phyloP scores from a whole-genome alignment of 352 stramenopile genomes.

The Globisporangium spiculum region DNA sequence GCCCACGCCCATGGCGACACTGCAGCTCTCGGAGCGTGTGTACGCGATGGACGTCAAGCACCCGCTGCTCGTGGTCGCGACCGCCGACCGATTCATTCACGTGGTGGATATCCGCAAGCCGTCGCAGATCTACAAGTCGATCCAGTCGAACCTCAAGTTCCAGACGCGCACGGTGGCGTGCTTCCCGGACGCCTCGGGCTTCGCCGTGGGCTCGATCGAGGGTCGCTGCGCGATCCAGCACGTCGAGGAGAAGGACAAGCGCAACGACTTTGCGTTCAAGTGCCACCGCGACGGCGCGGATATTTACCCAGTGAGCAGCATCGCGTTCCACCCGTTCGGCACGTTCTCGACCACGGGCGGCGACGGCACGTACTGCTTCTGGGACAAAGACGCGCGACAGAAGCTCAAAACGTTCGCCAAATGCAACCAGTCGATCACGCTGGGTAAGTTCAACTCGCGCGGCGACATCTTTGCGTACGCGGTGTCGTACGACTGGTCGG shows the following conservation, averaged over 20 bases:
- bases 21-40: conserved; percentile 92
- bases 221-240: conserved; percentile 90
- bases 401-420: conserved; percentile 92
- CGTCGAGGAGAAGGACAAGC: conserved; percentile 81
- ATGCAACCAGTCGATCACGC: conserved; percentile 88
- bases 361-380: conserved; percentile 97
- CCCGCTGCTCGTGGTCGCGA: conserved; percentile 93
- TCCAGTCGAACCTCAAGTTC: conserved; percentile 83
- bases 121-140: conserved; percentile 85
- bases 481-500: conserved; percentile 97
- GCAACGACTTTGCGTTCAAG: conserved; percentile 91
- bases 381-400: conserved; percentile 98
- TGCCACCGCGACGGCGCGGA: conserved; percentile 86
- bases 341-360: conserved; percentile 96
- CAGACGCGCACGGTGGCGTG: conserved; percentile 87
- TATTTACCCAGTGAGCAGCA: conserved; percentile 89
- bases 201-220: conserved; percentile 90
- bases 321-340: conserved; percentile 90
- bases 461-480: conserved; percentile 96
- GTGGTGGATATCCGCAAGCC: conserved; percentile 86
- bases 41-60: conserved; percentile 95
- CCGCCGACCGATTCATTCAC: conserved; percentile 87
- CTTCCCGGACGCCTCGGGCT: conserved; percentile 88
- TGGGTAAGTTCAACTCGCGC: conserved; percentile 90
- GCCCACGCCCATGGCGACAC: conserved; percentile 80